Evolutionary conservation across 2,329 filamentous ascomycete species (phyloP), one percentile per base, ranked within the genome.

Genomic region (Hymenoscyphus infarciens): DNA sequence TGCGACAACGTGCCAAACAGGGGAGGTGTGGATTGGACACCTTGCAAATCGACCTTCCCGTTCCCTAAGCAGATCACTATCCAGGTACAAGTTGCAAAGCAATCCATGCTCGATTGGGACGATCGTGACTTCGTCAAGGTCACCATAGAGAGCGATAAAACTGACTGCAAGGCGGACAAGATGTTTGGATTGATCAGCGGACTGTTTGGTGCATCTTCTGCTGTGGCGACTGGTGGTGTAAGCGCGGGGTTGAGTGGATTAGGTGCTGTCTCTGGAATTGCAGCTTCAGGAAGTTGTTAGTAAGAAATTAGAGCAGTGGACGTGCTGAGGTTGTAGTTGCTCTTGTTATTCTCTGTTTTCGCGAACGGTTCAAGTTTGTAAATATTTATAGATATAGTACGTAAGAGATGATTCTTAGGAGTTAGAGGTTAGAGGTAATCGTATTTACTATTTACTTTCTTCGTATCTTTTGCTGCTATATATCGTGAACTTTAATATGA

Each of bases 141-240:
- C 25, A 33, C 19, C 19, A 31, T n/a, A 22, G 16, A 6, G 57
- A 52, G 31, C 5, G 22, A 31, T 13, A 42, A 42, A 11, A 22
- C 15, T 15, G 31, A 19, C 31, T 59, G 27, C 31, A n/a, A 15
- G 11, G 19, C 27, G 6, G 42, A 52, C 19, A 42, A 52, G 15
- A 6, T 33, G 11, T 31, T 45, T 15, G 29, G 56, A 1, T 19
- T 29, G 10, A 31, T 19, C 10, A 15, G 39, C 4, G 29, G 29
- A 29, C 25, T 27, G 13, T 59, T 59, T 31, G 31, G 16, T 49
- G 42, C 16, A 10, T 42, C 16, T 35, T 31, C 57, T 25, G 56
- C 56, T 57, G 56, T 27, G 22, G 33, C 56, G 25, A 53, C 39
- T 31, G 39, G 57, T 10, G 57, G 57, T 35, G 39, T 15, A 15